Evolutionary conservation across 768 basidiomycete genomes (phyloP).

Genomic region (Epithele typhae): DNA sequence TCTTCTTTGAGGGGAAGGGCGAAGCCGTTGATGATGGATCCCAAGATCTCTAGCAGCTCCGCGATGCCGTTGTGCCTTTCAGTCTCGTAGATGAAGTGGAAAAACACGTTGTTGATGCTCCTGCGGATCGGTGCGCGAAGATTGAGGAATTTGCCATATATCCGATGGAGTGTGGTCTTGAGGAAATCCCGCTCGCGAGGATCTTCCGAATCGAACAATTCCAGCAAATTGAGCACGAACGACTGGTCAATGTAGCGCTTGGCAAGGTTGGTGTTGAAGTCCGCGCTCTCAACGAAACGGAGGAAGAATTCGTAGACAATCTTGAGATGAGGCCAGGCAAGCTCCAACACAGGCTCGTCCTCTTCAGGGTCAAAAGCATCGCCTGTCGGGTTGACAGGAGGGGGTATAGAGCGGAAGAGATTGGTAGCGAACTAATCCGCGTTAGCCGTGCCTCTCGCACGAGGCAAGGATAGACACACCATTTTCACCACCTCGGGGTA

Average conservation of each 20-base stretch:
- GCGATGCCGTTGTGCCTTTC: conserved; percentile 99
- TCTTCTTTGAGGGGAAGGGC: conserved; percentile 97
- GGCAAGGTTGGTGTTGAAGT: conserved; percentile 97
- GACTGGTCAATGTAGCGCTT: conserved; percentile 96
- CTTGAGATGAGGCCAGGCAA: conserved; percentile 99
- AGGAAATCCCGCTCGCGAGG: conserved; percentile 98
- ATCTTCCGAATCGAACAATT: conserved; percentile 98
- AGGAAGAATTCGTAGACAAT: conserved; percentile 99
- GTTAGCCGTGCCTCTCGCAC: too few species aligned
- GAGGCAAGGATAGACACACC: conserved; percentile 72
- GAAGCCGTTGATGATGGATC: conserved; percentile 99
- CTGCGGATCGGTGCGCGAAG: conserved; percentile 97
- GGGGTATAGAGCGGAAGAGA: conserved; percentile 99
- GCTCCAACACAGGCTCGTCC: conserved; percentile 97
- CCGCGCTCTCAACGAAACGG: conserved; percentile 94
- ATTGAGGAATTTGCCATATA: conserved; percentile 99
- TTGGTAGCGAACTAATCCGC: conserved; percentile 84
- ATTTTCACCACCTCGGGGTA: conserved; percentile 99
- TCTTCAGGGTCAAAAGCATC: conserved; percentile 99
- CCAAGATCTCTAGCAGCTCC: conserved; percentile 94
- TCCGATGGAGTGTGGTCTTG: conserved; percentile 97
- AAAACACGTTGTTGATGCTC: conserved; percentile 99
- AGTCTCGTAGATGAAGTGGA: conserved; percentile 97
- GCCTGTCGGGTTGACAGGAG: conserved; percentile 96
- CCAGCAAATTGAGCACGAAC: conserved; percentile 94